Percentiles rank a stretch among this genome's conserved stretches.
Evolutionary conservation across 345 rosid genomes (phyloP).

Genomic region (Eucalyptus microcorys): DNA sequence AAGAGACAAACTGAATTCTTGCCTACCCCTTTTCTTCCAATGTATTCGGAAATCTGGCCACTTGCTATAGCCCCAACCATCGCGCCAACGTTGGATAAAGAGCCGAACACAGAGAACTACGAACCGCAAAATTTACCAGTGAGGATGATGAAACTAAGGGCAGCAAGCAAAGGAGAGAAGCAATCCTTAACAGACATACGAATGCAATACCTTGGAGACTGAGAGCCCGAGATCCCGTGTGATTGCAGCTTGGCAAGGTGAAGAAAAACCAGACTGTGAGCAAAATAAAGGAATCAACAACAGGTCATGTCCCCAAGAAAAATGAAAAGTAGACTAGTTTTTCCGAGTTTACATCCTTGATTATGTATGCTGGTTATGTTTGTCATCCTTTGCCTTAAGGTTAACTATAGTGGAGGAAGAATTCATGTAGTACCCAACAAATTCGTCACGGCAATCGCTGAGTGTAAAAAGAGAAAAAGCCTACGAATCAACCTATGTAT

Average conservation of each 20-base stretch:
- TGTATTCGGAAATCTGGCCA: constrained; percentile 90
- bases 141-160: constrained; percentile 2
- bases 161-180: not conserved
- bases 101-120: constrained; percentile 80
- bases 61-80: constrained; percentile 98
- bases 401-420: not conserved
- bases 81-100: constrained; percentile 95
- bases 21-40: constrained; percentile 94
- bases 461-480: not conserved
- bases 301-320: not conserved
- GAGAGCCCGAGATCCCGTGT: constrained; percentile 57
- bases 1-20: not conserved
- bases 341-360: not conserved
- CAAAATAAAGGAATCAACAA: not conserved
- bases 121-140: not conserved
- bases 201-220: constrained; percentile 54
- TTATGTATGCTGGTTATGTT: not conserved
- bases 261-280: constrained; percentile 73
- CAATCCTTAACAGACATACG: not conserved
- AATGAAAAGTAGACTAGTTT: not conserved
- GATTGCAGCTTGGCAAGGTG: constrained; percentile 79
- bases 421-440: not conserved
- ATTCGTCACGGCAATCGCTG: not conserved
- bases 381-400: not conserved
- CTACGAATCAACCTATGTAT: not conserved